These are phyloP conservation scores for Candida easanensis DNA, from an alignment of 805 yeast genomes.

Conservation along the genomic window DNA sequence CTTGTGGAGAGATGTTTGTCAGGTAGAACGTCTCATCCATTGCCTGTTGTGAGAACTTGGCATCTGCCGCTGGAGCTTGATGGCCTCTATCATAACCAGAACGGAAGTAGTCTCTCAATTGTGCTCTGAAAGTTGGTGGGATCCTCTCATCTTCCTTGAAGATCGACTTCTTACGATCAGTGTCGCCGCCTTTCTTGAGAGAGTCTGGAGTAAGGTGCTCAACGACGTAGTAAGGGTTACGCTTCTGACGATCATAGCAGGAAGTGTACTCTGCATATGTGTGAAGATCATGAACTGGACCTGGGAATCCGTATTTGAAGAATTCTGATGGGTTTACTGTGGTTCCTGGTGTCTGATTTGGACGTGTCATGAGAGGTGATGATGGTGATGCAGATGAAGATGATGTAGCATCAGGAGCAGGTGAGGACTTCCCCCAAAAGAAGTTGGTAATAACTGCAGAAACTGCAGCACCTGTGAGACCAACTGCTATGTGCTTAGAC, in stretches of 20 bases:
- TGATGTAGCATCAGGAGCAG: conserved; percentile 8
- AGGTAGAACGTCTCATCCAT: conserved; percentile 93
- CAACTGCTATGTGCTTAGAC: conserved; percentile 25
- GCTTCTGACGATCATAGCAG: conserved; percentile 78
- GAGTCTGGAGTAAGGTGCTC: conserved; percentile 85
- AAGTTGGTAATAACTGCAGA: conserved; percentile 34
- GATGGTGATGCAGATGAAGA: conserved; percentile 4
- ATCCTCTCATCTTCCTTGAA: conserved; percentile 85
- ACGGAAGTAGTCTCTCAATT: conserved; percentile 82
- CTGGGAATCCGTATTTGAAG: conserved; percentile 92
- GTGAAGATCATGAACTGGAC: conserved; percentile 85
- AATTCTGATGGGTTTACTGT: conserved; percentile 70
- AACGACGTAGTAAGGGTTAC: conserved; percentile 83
- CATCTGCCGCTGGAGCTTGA: conserved; percentile 97
- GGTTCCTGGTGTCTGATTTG: neutral
- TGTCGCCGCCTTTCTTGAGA: conserved; percentile 46
- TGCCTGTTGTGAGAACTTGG: conserved; percentile 83
- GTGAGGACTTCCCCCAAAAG: conserved; percentile 30
- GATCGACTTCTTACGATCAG: conserved; percentile 75
- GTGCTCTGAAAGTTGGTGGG: conserved; percentile 74
- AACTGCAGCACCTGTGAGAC: conserved; percentile 19
- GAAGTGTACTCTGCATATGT: conserved; percentile 75
- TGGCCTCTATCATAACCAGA: conserved; percentile 97
- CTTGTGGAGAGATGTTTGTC: conserved; percentile 94
- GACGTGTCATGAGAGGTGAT: conserved; percentile 8